Evolutionary conservation across 306 rosid species (phyloP).

Genomic region (Dryas octopetala): DNA sequence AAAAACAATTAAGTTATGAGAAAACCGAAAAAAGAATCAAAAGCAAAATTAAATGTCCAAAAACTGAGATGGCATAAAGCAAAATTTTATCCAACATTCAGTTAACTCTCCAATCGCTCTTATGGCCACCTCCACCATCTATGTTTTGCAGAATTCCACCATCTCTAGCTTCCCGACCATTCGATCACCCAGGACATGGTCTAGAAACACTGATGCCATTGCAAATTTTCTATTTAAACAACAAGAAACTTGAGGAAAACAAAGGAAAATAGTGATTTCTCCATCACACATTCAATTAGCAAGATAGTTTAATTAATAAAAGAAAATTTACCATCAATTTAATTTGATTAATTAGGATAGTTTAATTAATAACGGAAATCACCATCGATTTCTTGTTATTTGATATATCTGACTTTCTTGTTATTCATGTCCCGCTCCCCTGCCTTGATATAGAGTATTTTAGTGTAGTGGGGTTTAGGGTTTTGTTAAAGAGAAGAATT

Average conservation of each 20-base stretch:
- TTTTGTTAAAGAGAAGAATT: no score
- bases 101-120: constrained; percentile 78
- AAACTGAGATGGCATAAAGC: no score
- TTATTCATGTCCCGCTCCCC: no score
- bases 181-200: constrained; percentile 95
- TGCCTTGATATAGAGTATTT: no score
- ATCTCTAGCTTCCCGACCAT: constrained; percentile 96
- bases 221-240: constrained; percentile 10
- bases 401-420: no score
- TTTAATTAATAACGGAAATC: no score
- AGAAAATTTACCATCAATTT: background rate
- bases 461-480: no score
- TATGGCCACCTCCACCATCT: constrained; percentile 78
- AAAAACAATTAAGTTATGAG: background rate
- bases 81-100: constrained; percentile 53
- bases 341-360: no score
- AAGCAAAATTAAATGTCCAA: no score
- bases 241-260: constrained; percentile 1
- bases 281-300: background rate
- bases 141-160: constrained; percentile 75
- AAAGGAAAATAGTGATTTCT: background rate
- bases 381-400: no score
- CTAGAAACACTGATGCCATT: constrained; percentile 93
- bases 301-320: background rate
- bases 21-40: no score